phyloP scores from a whole-genome alignment of 495 filamentous ascomycete species.

The Xylaria acuta region DNA sequence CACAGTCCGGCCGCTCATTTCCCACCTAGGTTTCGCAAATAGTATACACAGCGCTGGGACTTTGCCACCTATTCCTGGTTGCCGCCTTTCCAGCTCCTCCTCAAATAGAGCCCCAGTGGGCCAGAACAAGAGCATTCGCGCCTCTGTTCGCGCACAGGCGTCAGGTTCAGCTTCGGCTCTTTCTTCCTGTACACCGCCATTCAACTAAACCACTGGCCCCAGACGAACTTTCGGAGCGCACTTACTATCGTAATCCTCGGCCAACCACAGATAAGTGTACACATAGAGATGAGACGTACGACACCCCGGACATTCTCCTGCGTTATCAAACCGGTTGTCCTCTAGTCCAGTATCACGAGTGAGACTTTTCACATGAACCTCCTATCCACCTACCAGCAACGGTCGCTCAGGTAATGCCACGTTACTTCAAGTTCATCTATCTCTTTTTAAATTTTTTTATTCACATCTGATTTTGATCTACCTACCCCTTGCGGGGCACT shows the following conservation, averaged over 20 bases:
- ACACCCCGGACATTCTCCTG: background rate
- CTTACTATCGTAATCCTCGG: background rate
- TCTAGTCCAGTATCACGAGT: background rate
- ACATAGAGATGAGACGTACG: background rate
- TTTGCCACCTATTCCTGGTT: background rate
- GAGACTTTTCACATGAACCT: background rate
- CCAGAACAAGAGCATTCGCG: slow-evolving; percentile 2
- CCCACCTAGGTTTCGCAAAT: background rate
- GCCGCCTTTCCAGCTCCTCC: slow-evolving; percentile 12
- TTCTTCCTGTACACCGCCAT: slow-evolving; percentile 23
- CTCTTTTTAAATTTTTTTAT: background rate
- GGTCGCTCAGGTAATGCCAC: background rate
- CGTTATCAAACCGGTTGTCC: background rate
- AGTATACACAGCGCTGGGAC: background rate
- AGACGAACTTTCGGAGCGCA: background rate
- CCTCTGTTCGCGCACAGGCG: slow-evolving; percentile 1
- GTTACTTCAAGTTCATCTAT: background rate
- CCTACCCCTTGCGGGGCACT: slow-evolving; percentile 15
- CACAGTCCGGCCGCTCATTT: slow-evolving; percentile 21
- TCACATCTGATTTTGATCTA: slow-evolving; percentile 12
- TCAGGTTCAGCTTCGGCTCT: slow-evolving; percentile 22
- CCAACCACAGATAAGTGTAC: slow-evolving; percentile 1
- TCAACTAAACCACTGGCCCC: slow-evolving; percentile 12
- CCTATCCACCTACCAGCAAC: slow-evolving; percentile 15
- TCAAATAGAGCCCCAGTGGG: slow-evolving; percentile 10